Conservation (phyloP, 352 stramenopile genomes). For the Thraustochytrium striatum region DNA sequence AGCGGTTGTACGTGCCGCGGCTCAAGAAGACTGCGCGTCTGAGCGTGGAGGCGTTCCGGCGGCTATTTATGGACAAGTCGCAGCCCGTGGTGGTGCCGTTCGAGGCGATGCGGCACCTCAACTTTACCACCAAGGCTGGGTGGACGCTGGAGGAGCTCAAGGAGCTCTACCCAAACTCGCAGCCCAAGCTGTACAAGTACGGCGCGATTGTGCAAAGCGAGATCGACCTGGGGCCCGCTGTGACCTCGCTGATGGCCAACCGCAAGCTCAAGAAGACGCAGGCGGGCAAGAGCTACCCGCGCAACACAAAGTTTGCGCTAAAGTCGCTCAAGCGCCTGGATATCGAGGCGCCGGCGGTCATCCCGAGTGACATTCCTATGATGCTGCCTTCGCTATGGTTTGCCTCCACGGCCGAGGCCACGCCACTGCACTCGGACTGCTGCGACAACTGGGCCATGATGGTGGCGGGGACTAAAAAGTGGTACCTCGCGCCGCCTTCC, state of each 20-base stretch:
- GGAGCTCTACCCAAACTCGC: conserved; percentile 45
- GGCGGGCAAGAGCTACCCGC: conserved; percentile 33
- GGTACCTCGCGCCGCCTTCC: conserved; percentile 24
- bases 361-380: conserved; percentile 44
- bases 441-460: conserved; percentile 51
- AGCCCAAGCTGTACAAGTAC: conserved; percentile 49
- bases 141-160: conserved; percentile 44
- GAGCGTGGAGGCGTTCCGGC: conserved; percentile 33
- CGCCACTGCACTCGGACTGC: conserved; percentile 46
- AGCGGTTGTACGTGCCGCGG: conserved; percentile 32
- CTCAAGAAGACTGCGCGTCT: conserved; percentile 25
- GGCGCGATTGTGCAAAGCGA: conserved; percentile 11
- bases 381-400: conserved; percentile 46
- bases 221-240: conserved; percentile 31
- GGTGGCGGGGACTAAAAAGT: conserved; percentile 43
- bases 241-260: conserved; percentile 32
- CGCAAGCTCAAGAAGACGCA: conserved; percentile 37
- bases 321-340: conserved; percentile 22
- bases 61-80: conserved; percentile 47
- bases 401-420: conserved; percentile 19
- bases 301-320: conserved; percentile 45
- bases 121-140: conserved; percentile 44
- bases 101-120: conserved; percentile 47
- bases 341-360: conserved; percentile 27
- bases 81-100: conserved; percentile 50